phyloP scores from a whole-genome alignment of 2,329 filamentous ascomycete species.

The Pyrenophora graminea region DNA sequence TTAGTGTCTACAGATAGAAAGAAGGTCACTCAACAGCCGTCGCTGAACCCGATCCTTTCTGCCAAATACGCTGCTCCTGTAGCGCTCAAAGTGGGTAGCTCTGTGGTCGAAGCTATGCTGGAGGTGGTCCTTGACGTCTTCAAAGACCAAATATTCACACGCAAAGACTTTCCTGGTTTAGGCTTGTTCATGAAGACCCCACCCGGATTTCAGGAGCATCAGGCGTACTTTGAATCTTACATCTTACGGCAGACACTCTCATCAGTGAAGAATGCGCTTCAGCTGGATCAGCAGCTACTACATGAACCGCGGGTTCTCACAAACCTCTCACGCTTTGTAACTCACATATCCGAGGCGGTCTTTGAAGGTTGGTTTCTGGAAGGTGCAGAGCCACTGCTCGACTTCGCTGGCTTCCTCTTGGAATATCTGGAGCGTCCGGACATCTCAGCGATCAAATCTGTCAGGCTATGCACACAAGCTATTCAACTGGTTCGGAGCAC shows the following conservation, averaged over 20 bases:
- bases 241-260: slow-evolving; percentile 75
- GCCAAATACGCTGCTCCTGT: slow-evolving; percentile 57
- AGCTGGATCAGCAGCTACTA: slow-evolving; percentile 71
- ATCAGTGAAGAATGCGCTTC: slow-evolving; percentile 70
- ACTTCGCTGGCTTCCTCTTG: slow-evolving; percentile 81
- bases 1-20: slow-evolving; percentile 75
- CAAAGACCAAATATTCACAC: slow-evolving; percentile 78
- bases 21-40: slow-evolving; percentile 60
- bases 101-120: slow-evolving; percentile 74
- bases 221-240: slow-evolving; percentile 93
- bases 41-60: slow-evolving; percentile 66
- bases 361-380: slow-evolving; percentile 97
- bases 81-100: slow-evolving; percentile 62
- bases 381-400: slow-evolving; percentile 79
- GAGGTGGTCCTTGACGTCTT: slow-evolving; percentile 81
- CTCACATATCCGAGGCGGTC: slow-evolving; percentile 84
- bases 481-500: slow-evolving; percentile 75
- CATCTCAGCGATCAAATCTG: slow-evolving; percentile 77
- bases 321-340: slow-evolving; percentile 80
- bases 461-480: slow-evolving; percentile 87
- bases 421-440: slow-evolving; percentile 90
- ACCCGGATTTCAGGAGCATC: slow-evolving; percentile 90
- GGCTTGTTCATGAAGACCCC: slow-evolving; percentile 85
- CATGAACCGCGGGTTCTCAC: slow-evolving; percentile 82
- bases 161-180: slow-evolving; percentile 90